Percentiles rank a stretch among this genome's conserved stretches.
Conservation (phyloP, 129 eudicot species). For the Pseudognaphalium luteoalbum region DNA sequence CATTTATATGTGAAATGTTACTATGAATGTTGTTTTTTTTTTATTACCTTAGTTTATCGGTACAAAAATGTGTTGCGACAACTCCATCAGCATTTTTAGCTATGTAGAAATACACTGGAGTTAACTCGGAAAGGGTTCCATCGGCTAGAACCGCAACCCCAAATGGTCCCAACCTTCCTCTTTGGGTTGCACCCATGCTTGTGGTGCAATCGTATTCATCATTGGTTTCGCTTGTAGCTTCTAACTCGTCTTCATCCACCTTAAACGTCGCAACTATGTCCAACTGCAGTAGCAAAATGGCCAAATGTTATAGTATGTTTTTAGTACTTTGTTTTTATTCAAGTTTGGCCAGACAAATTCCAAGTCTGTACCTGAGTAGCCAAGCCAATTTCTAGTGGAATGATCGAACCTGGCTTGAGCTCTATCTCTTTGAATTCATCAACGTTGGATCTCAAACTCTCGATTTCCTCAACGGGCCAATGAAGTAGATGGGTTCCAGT, state of each 20-base stretch:
- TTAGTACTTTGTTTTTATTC: not conserved
- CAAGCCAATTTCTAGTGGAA: constrained; percentile 50
- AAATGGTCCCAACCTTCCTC: constrained; percentile 84
- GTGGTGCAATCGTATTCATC: constrained; percentile 55
- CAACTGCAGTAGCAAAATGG: constrained; percentile 44
- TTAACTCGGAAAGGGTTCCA: constrained; percentile 56
- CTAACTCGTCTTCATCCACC: constrained; percentile 48
- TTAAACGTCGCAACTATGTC: constrained; percentile 70
- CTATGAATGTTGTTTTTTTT: not conserved
- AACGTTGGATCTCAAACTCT: constrained; percentile 48
- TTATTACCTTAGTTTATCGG: constrained; percentile 71
- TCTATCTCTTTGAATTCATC: constrained; percentile 40
- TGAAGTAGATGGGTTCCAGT: constrained; percentile 77
- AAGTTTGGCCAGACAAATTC: too few species aligned
- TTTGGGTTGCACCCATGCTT: constrained; percentile 56
- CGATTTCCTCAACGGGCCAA: constrained; percentile 92
- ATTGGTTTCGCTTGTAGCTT: constrained; percentile 33
- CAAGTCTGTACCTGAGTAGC: constrained; percentile 61
- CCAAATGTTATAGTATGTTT: not conserved
- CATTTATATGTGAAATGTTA: not conserved
- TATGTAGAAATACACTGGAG: constrained; percentile 82
- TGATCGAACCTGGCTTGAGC: constrained; percentile 69
- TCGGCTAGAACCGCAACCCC: constrained; percentile 79
- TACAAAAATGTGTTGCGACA: constrained; percentile 58
- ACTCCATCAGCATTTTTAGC: constrained; percentile 57